Conservation (phyloP, 139 green algal genomes). For the Chlorella sp. region DNA sequence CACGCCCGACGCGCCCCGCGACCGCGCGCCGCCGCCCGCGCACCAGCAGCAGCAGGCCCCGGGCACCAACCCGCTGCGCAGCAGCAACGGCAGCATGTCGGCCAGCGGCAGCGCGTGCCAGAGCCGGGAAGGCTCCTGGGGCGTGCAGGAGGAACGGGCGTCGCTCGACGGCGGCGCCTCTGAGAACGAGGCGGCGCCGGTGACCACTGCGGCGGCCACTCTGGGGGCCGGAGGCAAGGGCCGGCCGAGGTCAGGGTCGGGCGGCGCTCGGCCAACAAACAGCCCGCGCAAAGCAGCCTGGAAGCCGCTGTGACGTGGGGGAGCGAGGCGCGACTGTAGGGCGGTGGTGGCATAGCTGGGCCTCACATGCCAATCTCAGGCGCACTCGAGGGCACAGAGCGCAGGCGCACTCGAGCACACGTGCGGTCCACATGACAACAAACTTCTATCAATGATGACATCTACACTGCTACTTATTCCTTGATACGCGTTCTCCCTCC, state of each 20-base stretch:
- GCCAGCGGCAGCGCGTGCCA: not conserved
- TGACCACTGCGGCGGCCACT: not conserved
- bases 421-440: too few species aligned
- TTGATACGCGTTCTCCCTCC: too few species aligned
- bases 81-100: conserved; percentile 17
- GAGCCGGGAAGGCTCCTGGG: not conserved
- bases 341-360: too few species aligned
- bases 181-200: not conserved
- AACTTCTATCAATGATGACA: too few species aligned
- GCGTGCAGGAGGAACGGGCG: not conserved
- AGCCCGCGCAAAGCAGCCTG: conserved; percentile 9
- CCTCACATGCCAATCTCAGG: too few species aligned
- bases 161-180: not conserved
- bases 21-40: not conserved
- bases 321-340: too few species aligned
- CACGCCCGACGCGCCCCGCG: not conserved
- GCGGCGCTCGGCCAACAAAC: not conserved
- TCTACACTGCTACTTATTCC: too few species aligned
- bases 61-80: conserved; percentile 1
- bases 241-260: not conserved
- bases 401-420: too few species aligned
- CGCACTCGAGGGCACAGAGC: too few species aligned
- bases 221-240: not conserved
- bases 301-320: conserved; percentile 27
- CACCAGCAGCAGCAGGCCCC: not conserved